A percentile compares a stretch with the other conserved stretches of the same genome.
These are phyloP conservation scores for Mycena sanguinolenta DNA, from an alignment of 768 basidiomycete genomes.

Conservation along the genomic window DNA sequence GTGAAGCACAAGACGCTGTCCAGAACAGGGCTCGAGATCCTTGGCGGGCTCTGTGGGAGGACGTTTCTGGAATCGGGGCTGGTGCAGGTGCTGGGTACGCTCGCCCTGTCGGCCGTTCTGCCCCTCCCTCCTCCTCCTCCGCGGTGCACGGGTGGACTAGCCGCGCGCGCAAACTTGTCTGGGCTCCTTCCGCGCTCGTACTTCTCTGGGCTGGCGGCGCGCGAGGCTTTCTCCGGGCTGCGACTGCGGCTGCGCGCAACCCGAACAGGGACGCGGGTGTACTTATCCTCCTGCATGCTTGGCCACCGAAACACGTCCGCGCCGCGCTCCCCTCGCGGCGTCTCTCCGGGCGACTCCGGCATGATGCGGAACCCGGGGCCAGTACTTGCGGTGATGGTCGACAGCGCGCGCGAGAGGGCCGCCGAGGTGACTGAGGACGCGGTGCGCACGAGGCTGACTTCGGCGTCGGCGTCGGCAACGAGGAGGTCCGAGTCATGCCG, in stretches of 20 bases:
- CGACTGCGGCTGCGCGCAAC: conserved; percentile 42
- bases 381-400: conserved; percentile 40
- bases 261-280: conserved; percentile 55
- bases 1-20: conserved; percentile 36
- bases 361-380: conserved; percentile 60
- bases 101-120: background rate
- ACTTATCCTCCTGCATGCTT: conserved; percentile 49
- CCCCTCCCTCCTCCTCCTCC: conserved; percentile 10
- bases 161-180: conserved; percentile 1
- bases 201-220: conserved; percentile 23
- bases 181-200: conserved; percentile 14
- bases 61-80: conserved; percentile 17
- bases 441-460: conserved; percentile 31
- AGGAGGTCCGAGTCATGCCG: conserved; percentile 36
- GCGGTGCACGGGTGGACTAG: conserved; percentile 17
- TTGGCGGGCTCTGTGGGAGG: conserved; percentile 27
- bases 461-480: conserved; percentile 34
- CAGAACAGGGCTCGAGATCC: conserved; percentile 32
- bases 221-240: conserved; percentile 40
- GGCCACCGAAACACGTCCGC: conserved; percentile 38
- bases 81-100: background rate
- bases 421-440: conserved; percentile 31
- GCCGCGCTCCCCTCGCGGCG: conserved; percentile 26
- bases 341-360: conserved; percentile 48
- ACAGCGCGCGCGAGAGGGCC: conserved; percentile 35